These are phyloP conservation scores for Bauhinia variegata DNA, from an alignment of 306 rosid genomes.

Conservation along the genomic window DNA sequence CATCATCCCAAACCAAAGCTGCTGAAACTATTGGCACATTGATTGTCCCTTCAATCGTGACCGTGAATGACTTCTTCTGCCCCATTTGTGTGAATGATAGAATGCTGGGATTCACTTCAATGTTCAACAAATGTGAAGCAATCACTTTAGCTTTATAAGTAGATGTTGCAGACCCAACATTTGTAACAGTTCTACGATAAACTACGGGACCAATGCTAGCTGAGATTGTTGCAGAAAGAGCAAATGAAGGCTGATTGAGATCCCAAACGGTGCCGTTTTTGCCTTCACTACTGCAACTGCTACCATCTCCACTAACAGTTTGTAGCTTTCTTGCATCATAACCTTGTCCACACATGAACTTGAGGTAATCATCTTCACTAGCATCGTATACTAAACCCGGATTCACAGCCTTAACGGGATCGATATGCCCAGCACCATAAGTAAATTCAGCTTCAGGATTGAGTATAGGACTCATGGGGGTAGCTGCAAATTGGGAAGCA, in stretches of 20 bases:
- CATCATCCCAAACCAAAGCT: slow-evolving; percentile 30
- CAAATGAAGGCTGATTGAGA: slow-evolving; percentile 49
- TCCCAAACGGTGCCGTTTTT: not conserved
- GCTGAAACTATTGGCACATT: not conserved
- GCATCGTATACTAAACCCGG: slow-evolving; percentile 44
- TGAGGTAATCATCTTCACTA: slow-evolving; percentile 5
- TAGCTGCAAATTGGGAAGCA: slow-evolving; percentile 14
- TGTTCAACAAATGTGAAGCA: not conserved
- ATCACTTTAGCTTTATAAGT: not conserved
- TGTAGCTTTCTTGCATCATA: slow-evolving; percentile 9
- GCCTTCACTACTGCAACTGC: not conserved
- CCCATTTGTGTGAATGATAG: slow-evolving; percentile 15
- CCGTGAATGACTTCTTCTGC: not conserved
- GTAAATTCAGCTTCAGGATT: slow-evolving; percentile 43
- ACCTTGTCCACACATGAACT: slow-evolving; percentile 46
- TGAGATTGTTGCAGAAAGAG: not conserved
- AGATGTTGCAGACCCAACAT: not conserved
- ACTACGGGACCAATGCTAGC: not conserved
- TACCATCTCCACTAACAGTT: not conserved
- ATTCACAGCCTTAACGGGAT: slow-evolving; percentile 34
- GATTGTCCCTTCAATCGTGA: slow-evolving; percentile 14
- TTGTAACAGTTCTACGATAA: not conserved
- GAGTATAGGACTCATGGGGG: slow-evolving; percentile 25
- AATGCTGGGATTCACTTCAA: slow-evolving; percentile 30
- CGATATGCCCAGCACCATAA: slow-evolving; percentile 46